Conservation (phyloP, 2,329 filamentous ascomycete species). For the Neofusicoccum cordaticola region DNA sequence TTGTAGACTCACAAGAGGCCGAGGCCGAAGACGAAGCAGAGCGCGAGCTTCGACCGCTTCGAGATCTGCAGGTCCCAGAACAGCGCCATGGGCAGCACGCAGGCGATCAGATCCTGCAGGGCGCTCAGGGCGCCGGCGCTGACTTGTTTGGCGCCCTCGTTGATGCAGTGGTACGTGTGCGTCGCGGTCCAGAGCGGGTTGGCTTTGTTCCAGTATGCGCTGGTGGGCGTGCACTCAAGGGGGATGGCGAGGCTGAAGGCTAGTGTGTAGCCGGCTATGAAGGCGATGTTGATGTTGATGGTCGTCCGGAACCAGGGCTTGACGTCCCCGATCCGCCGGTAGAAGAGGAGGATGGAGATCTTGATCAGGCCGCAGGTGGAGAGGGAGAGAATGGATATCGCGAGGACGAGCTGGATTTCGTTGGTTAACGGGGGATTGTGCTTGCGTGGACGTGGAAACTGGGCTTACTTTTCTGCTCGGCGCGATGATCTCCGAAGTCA, state of each 20-base stretch:
- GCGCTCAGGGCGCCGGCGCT: conserved; percentile 39
- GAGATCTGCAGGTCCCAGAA: conserved; percentile 46
- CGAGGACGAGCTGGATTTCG: conserved; percentile 19
- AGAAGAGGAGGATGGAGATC: conserved; percentile 40
- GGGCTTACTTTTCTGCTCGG: neutral
- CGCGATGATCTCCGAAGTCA: neutral
- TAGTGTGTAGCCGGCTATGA: conserved; percentile 40
- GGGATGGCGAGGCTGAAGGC: conserved; percentile 35
- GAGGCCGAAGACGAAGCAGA: conserved; percentile 45
- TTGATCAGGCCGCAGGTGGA: conserved; percentile 30
- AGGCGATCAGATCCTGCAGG: conserved; percentile 41
- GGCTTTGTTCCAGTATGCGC: conserved; percentile 42
- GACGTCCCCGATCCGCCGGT: conserved; percentile 39
- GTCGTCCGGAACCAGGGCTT: conserved; percentile 36
- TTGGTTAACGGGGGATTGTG: neutral
- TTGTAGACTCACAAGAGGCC: conserved; percentile 38
- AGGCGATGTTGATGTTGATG: conserved; percentile 37
- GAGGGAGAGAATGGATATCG: conserved; percentile 28
- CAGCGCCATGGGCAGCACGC: conserved; percentile 43
- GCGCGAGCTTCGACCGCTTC: conserved; percentile 41
- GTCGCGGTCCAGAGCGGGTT: conserved; percentile 31
- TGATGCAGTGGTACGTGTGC: conserved; percentile 32
- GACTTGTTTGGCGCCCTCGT: conserved; percentile 40
- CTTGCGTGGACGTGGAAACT: neutral
- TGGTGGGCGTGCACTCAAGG: conserved; percentile 38